Percentiles rank a stretch among this genome's conserved stretches.
These are phyloP conservation scores for Apiospora aurea DNA, from an alignment of 2,329 filamentous ascomycete genomes.

Conservation along the genomic window DNA sequence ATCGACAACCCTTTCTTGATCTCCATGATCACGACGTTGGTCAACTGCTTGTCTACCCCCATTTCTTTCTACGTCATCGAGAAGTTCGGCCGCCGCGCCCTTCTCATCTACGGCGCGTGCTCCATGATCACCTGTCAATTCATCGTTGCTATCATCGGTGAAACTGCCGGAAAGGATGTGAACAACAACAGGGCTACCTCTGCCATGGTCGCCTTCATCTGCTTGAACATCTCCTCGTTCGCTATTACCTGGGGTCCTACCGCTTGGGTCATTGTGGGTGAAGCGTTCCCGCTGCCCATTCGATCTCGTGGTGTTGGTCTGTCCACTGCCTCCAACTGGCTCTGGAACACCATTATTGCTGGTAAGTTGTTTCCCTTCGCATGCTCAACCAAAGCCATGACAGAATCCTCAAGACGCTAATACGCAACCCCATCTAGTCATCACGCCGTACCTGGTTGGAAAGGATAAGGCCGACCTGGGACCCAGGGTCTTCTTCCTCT, in stretches of 20 bases:
- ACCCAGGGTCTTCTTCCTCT: constrained; percentile 77
- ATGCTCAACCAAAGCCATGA: not conserved
- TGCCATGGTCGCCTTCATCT: constrained; percentile 86
- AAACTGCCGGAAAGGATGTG: constrained; percentile 50
- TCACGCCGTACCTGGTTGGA: constrained; percentile 76
- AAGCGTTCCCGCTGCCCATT: constrained; percentile 90
- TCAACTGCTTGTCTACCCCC: constrained; percentile 87
- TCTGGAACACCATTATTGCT: constrained; percentile 78
- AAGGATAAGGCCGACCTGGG: constrained; percentile 68
- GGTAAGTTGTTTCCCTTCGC: constrained; percentile 42
- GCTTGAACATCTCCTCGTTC: constrained; percentile 93
- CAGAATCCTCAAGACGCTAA: not conserved
- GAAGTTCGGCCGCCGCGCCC: constrained; percentile 77
- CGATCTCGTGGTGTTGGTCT: constrained; percentile 86
- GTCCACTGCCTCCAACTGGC: constrained; percentile 89
- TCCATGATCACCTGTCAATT: constrained; percentile 91
- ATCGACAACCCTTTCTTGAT: constrained; percentile 83
- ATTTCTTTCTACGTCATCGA: constrained; percentile 89
- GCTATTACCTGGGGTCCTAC: constrained; percentile 81
- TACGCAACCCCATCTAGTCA: constrained; percentile 51
- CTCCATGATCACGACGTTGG: constrained; percentile 83
- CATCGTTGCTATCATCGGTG: constrained; percentile 79
- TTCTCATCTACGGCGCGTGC: constrained; percentile 79
- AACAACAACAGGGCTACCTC: constrained; percentile 65
- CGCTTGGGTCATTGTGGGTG: constrained; percentile 75